Evolutionary conservation across 2,329 filamentous ascomycete genomes (phyloP).

Genomic region (Ophiostoma sp.): DNA sequence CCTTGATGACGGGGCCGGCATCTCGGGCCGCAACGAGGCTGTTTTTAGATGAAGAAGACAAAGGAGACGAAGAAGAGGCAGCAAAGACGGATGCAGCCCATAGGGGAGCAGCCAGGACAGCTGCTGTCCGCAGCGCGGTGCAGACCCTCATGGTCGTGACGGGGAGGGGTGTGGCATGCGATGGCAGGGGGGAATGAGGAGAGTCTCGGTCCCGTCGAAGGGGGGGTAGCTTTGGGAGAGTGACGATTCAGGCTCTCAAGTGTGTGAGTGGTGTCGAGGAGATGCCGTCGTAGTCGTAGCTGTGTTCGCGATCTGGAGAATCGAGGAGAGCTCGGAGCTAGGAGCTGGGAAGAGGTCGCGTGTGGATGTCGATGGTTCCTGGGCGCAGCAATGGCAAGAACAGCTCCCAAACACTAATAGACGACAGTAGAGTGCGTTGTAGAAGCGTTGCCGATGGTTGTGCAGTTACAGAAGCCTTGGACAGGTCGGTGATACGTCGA

Average conservation of each 20-base stretch:
- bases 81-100: slow-evolving; percentile 32
- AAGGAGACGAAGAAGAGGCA: slow-evolving; percentile 38
- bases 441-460: not conserved
- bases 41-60: not conserved
- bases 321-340: slow-evolving; percentile 6
- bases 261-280: not conserved
- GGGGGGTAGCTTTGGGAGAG: not conserved
- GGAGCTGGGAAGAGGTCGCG: not conserved
- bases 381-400: not conserved
- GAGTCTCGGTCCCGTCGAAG: not conserved
- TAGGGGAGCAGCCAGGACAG: slow-evolving; percentile 48
- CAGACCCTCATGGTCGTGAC: slow-evolving; percentile 50
- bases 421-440: not conserved
- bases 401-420: not conserved
- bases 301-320: not conserved
- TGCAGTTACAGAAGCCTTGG: not conserved
- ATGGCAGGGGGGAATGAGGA: not conserved
- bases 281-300: not conserved
- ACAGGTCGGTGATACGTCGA: not conserved
- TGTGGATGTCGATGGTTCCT: not conserved
- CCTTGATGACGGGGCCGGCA: slow-evolving; percentile 57
- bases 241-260: not conserved
- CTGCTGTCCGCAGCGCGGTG: slow-evolving; percentile 43
- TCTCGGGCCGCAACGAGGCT: not conserved
- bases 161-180: slow-evolving; percentile 18